Evolutionary conservation across 306 rosid species (phyloP).

Genomic region (Echinosophora koreensis): DNA sequence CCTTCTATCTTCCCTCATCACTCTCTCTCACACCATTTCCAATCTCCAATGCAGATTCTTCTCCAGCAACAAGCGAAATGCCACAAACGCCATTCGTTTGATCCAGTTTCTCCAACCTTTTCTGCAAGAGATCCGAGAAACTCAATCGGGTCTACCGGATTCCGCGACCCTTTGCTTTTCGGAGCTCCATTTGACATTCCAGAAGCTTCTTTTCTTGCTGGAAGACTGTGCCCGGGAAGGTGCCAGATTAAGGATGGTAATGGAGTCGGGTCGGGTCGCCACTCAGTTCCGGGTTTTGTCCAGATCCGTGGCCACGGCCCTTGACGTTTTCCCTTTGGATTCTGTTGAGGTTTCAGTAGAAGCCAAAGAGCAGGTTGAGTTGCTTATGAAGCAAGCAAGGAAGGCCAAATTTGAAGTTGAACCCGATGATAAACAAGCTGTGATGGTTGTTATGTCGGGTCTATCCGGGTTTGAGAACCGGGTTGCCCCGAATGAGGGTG

Average conservation of each 20-base stretch:
- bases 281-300: constrained; percentile 56
- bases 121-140: constrained; percentile 60
- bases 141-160: constrained; percentile 38
- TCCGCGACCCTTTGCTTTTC: constrained; percentile 56
- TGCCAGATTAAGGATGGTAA: constrained; percentile 62
- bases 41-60: constrained; percentile 48
- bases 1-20: constrained; percentile 57
- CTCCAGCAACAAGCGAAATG: constrained; percentile 64
- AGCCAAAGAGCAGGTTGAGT: constrained; percentile 59
- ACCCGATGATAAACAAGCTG: constrained; percentile 54
- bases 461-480: constrained; percentile 57
- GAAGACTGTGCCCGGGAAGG: constrained; percentile 71
- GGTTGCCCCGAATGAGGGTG: constrained; percentile 53
- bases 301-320: constrained; percentile 63
- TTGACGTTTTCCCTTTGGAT: constrained; percentile 65
- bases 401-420: constrained; percentile 59
- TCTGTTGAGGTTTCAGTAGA: constrained; percentile 52
- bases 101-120: constrained; percentile 61
- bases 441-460: constrained; percentile 46
- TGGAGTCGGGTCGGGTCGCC: constrained; percentile 69
- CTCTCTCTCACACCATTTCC: constrained; percentile 53
- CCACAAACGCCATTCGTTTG: constrained; percentile 54
- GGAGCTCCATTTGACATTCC: constrained; percentile 77
- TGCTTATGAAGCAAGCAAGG: constrained; percentile 64
- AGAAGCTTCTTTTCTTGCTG: constrained; percentile 65